phyloP scores from a whole-genome alignment of 2,329 filamentous ascomycete genomes.

The Colletotrichum sp. region DNA sequence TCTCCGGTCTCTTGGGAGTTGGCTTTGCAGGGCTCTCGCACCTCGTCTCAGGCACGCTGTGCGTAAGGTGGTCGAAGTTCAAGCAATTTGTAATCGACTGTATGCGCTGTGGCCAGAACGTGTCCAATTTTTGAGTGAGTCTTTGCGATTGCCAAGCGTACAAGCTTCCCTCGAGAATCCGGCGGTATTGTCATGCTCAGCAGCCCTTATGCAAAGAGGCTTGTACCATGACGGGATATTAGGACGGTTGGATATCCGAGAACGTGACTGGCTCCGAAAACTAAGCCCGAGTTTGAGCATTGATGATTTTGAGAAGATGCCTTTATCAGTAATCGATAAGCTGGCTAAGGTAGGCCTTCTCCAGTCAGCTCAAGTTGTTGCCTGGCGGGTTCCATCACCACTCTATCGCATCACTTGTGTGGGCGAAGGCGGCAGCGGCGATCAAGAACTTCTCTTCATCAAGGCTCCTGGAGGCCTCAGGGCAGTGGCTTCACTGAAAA shows the following conservation, averaged over 20 bases:
- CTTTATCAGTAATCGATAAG: not conserved
- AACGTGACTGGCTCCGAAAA: rapidly evolving
- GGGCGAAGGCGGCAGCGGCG: not conserved
- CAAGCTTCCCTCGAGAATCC: not conserved
- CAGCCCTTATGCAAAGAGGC: not conserved
- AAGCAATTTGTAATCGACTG: rapidly evolving
- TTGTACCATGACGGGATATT: not conserved
- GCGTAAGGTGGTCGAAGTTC: not conserved
- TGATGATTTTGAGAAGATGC: not conserved
- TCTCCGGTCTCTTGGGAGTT: not conserved
- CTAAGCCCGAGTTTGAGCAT: not conserved
- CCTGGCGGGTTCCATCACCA: not conserved
- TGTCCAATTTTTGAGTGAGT: not conserved
- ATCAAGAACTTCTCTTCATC: not conserved
- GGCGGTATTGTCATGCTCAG: not conserved
- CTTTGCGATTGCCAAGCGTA: not conserved
- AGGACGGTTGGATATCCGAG: not conserved
- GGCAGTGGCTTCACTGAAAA: not conserved
- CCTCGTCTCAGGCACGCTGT: not conserved
- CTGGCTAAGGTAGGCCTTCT: not conserved
- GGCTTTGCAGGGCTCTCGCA: not conserved
- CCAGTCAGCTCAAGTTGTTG: not conserved
- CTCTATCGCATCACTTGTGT: not conserved
- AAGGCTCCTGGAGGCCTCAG: not conserved
- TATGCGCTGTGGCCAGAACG: not conserved